Evolutionary conservation across 2,329 filamentous ascomycete species (phyloP).

Genomic region (Penicillium sp.): DNA sequence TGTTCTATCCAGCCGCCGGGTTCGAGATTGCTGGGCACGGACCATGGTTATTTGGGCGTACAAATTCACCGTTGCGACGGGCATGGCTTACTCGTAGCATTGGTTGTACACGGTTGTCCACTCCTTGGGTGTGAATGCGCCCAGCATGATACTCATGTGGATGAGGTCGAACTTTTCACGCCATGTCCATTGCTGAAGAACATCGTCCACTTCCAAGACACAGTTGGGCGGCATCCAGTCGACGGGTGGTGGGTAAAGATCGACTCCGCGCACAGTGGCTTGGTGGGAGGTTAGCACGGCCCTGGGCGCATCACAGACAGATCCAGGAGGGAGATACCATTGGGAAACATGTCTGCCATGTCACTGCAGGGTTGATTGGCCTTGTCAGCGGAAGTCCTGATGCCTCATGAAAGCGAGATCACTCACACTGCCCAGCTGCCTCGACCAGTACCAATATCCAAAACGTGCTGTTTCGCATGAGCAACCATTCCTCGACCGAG

Average conservation of each 20-base stretch:
- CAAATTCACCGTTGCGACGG: not conserved
- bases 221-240: conserved; percentile 22
- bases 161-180: conserved; percentile 17
- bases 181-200: conserved; percentile 15
- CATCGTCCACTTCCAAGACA: conserved; percentile 21
- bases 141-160: conserved; percentile 11
- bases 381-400: not conserved
- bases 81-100: conserved; percentile 2
- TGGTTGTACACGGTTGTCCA: conserved; percentile 2
- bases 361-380: conserved; percentile 2
- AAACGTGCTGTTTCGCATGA: not conserved
- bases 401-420: too few species aligned
- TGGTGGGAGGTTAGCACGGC: not conserved
- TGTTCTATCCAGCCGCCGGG: conserved; percentile 4
- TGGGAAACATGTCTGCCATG: conserved; percentile 2
- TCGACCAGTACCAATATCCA: conserved; percentile 4
- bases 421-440: conserved; percentile 6
- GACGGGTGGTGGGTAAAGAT: conserved; percentile 16
- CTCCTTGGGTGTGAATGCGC: not conserved
- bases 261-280: conserved; percentile 12
- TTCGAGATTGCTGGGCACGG: not conserved
- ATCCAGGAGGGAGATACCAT: not conserved
- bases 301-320: not conserved
- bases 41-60: not conserved
- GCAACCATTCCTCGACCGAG: not conserved